phyloP scores from a whole-genome alignment of 306 rosid genomes.

The Prunus persica region Prunus_persica_NCBIv2 NC_034012.1:8263001-8263500 shows the following conservation, averaged over 20 bases:
- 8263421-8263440: slow-evolving; percentile 89
- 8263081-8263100: neutral
- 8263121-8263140: slow-evolving; percentile 13
- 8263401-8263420: slow-evolving; percentile 87
- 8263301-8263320: neutral
- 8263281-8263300: slow-evolving; percentile 8
- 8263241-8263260: slow-evolving; percentile 98
- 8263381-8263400: slow-evolving; percentile 27
- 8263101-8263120: neutral
- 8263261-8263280: slow-evolving; percentile 92
- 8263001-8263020: neutral
- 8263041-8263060: neutral
- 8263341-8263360: slow-evolving; percentile 13
- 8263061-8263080: neutral
- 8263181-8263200: slow-evolving; percentile 58
- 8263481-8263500: slow-evolving; percentile 90
- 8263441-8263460: slow-evolving; percentile 84
- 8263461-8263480: slow-evolving; percentile 90
- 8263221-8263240: slow-evolving; percentile 62
- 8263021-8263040: neutral
- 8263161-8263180: slow-evolving; percentile 61
- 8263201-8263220: slow-evolving; percentile 69
- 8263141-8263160: slow-evolving; percentile 33
- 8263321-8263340: neutral
- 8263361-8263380: slow-evolving; percentile 19